Evolutionary conservation across 2,329 filamentous ascomycete genomes (phyloP), one percentile per base, ranked within the genome.

Genomic region (Monilinia polystroma): DNA sequence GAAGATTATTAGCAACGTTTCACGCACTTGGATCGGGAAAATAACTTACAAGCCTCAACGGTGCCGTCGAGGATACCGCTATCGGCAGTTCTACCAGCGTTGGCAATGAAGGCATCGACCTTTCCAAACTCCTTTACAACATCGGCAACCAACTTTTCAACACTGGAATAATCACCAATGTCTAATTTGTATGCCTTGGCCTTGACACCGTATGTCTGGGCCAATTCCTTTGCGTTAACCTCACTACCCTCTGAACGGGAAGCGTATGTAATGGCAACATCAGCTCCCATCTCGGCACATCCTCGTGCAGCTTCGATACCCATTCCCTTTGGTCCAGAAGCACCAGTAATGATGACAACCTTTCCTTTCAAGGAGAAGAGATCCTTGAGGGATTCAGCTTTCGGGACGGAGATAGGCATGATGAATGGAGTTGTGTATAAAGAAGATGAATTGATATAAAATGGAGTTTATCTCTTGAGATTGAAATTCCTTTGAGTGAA

Each of bases 21-120:
- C 12, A n/a, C 14, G 2, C 18, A 23, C 11, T 1, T 35, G 11
- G 14, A 14, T 18, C 3, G 0, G 32, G 23, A 32, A 23, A n/a
- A 47, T 16, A 49, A 63, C 64, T 55, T 55, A 66, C 89, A 92
- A 72, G 85, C 85, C 76, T 89, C 81, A 64, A 90, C 84, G 59
- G 84, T 81, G 70, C 86, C 87, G 70, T 92, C 89, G 59, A 91
- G 81, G 75, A 91, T 83, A 67, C 89, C 89, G 66, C 80, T 81
- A 79, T 89, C 84, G 72, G 89, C 88, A 7, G 90, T 91, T 69
- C 86, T 85, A 66, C 90, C 90, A 26, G 90, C 89, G 77, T 90
- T 90, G 78, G 87, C 87, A 71, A 89, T 84, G 78, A 89, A 88
- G 73, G 83, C 84, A 74, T 89, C 86, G 74, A 89, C 84, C 79